Evolutionary conservation across 441 rosid species (phyloP), one percentile per base, ranked within the genome.

Genomic region (Brassica balearica): DNA sequence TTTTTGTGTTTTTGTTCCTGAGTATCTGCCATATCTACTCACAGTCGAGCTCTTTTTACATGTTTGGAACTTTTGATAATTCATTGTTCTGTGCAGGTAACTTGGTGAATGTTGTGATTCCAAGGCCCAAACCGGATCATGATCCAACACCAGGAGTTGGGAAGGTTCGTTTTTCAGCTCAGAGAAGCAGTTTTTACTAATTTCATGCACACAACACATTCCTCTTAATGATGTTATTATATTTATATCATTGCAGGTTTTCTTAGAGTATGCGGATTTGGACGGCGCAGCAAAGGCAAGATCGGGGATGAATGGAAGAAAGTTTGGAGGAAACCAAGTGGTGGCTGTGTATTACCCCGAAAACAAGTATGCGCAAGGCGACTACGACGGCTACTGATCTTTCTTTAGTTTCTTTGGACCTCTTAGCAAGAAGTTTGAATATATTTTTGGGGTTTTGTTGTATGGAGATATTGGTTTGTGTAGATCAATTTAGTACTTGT

Each of bases 311-410:
- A 83, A 78, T 70, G 90, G 92, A 65, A 78, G 90, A 84, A 27
- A 83, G 27, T 88, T 87, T 75, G 89, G 88, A 23, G 92, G 87
- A 51, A 88, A 88, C 84, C 76, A 76, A 56, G 90, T 88, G 32
- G 84, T 80, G 6, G 92, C 86, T 2, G 84, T 83, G 32, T 88
- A 77, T 27, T 27, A 27, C 32, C 32, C 5, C 25, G 25, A 23
- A 23, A 23, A 23, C 25, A 23, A 23, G 25, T 23, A 23, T 23
- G 25, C 79, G 0, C 82, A 82, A 69, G 73, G 80, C 22, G 84
- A 85, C 25, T 85, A 82, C 3, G 84, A 85, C 15, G 85, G 78
- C 25, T 23, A 3, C 69, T 85, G 80, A 65, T 85, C 3, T 19
- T 56, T 1, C 59, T 71, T 58, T 55, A 38, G 3, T 23, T 23